Evolutionary conservation across 2,329 filamentous ascomycete genomes (phyloP).

Genomic region (Trichoderma atroviride): DNA sequence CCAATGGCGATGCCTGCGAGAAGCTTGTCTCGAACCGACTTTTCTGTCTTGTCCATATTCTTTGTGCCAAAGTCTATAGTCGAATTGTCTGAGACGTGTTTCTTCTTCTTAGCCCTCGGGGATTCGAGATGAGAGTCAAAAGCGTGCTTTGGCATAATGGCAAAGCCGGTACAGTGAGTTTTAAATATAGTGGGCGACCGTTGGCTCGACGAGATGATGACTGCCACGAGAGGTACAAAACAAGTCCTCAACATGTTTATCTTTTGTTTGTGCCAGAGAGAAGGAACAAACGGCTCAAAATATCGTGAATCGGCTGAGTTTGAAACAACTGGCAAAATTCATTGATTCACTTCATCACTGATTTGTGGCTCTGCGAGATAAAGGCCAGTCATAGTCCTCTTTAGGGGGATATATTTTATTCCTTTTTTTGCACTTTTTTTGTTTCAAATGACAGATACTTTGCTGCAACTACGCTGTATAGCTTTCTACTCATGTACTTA

Average conservation of each 20-base stretch:
- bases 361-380: background rate
- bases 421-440: background rate
- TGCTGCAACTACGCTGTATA: background rate
- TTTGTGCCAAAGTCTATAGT: background rate
- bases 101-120: background rate
- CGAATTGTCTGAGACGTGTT: background rate
- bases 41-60: background rate
- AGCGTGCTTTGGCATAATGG: background rate
- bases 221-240: background rate
- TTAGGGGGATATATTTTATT: background rate
- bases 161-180: background rate
- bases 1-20: slow-evolving; percentile 1
- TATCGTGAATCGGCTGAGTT: background rate
- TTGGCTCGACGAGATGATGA: background rate
- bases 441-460: background rate
- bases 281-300: background rate
- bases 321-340: background rate
- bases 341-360: slow-evolving; percentile 15
- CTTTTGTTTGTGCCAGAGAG: background rate
- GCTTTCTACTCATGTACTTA: background rate
- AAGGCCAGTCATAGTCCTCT: background rate
- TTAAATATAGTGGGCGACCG: background rate
- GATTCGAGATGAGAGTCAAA: background rate
- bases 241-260: background rate
- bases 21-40: slow-evolving; percentile 16